Conservation (phyloP, 2,329 filamentous ascomycete species). For the Monosporascus sp. region DNA sequence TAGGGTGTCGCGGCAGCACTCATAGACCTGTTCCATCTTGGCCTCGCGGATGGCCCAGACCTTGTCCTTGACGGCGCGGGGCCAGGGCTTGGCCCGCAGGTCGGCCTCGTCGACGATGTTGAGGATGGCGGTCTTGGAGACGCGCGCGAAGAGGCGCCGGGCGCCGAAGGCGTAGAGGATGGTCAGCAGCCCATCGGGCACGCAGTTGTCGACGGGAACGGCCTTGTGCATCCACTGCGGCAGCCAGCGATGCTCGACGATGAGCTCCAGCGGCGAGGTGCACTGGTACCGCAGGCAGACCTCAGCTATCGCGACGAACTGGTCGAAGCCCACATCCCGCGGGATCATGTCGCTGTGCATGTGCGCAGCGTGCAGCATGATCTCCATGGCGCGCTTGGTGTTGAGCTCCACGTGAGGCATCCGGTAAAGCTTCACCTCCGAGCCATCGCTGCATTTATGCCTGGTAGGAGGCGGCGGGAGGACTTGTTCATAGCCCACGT, state of each 20-base stretch:
- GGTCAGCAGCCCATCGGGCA: constrained; percentile 43
- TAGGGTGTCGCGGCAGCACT: constrained; percentile 37
- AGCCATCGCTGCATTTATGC: constrained; percentile 37
- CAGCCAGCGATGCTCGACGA: constrained; percentile 47
- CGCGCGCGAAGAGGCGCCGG: constrained; percentile 41
- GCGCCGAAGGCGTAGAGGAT: constrained; percentile 49
- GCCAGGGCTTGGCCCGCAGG: constrained; percentile 39
- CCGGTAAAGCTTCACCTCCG: constrained; percentile 40
- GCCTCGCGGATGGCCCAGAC: constrained; percentile 42
- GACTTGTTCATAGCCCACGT: constrained; percentile 23
- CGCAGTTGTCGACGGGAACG: constrained; percentile 27
- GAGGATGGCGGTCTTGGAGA: constrained; percentile 44
- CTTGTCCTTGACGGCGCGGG: constrained; percentile 39
- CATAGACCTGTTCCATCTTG: constrained; percentile 45
- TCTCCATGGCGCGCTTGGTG: constrained; percentile 34
- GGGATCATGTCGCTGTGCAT: constrained; percentile 42
- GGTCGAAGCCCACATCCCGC: constrained; percentile 38
- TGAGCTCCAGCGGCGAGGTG: constrained; percentile 43
- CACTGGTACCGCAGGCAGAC: constrained; percentile 45
- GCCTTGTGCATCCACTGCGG: constrained; percentile 45
- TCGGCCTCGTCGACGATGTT: constrained; percentile 39
- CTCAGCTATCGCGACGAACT: constrained; percentile 47
- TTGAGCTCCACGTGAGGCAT: constrained; percentile 49
- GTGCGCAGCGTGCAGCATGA: constrained; percentile 46
- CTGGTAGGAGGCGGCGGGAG: constrained; percentile 26